These are phyloP conservation scores for Pythium scleroteichum DNA, from an alignment of 352 stramenopile species.

Conservation along the genomic window DNA sequence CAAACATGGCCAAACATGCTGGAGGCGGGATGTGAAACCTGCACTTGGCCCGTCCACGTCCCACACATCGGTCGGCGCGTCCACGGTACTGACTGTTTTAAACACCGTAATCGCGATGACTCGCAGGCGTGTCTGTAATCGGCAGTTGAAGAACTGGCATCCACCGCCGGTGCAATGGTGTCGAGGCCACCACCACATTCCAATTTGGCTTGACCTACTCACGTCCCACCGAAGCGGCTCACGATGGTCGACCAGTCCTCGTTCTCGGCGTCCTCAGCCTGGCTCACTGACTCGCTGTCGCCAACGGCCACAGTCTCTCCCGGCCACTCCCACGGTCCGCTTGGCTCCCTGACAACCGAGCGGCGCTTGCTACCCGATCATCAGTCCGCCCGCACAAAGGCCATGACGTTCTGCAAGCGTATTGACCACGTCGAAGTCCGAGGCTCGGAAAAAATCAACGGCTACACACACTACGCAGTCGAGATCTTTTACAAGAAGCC, in stretches of 20 bases:
- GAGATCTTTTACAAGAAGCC: slow-evolving; percentile 45
- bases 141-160: not conserved
- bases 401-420: slow-evolving; percentile 35
- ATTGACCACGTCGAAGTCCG: slow-evolving; percentile 58
- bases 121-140: not conserved
- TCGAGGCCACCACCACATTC: not conserved
- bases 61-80: no score
- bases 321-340: not conserved
- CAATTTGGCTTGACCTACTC: not conserved
- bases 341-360: slow-evolving; percentile 2
- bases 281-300: slow-evolving; percentile 11
- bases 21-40: not conserved
- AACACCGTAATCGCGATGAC: slow-evolving; percentile 12
- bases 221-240: not conserved
- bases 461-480: slow-evolving; percentile 46
- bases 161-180: not conserved
- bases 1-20: slow-evolving; percentile 12
- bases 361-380: slow-evolving; percentile 1
- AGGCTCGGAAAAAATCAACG: slow-evolving; percentile 45
- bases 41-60: no score
- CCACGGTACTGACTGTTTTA: no score
- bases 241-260: slow-evolving; percentile 11
- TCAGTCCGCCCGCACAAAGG: slow-evolving; percentile 5
- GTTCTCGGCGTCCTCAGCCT: slow-evolving; percentile 1
- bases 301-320: not conserved